phyloP scores from a whole-genome alignment of 805 yeast genomes.

The Grigorovia transvaalensis region DNA sequence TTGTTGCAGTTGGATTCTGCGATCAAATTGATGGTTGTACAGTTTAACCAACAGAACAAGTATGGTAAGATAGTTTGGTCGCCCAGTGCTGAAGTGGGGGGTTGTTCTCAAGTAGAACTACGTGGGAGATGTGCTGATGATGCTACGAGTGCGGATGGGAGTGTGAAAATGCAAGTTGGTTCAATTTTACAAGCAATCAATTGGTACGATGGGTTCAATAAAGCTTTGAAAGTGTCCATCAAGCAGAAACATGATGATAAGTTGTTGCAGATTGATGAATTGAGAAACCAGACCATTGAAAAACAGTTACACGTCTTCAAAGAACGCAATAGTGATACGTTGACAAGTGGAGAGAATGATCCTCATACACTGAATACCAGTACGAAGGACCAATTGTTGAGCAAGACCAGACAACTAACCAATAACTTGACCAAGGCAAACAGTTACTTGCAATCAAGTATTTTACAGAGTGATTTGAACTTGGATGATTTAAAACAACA shows the following conservation, averaged over 20 bases:
- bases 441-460: constrained; percentile 25
- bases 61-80: constrained; percentile 11
- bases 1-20: constrained; percentile 7
- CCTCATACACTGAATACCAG: constrained; percentile 2
- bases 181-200: constrained; percentile 8
- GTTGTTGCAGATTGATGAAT: constrained; percentile 8
- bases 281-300: constrained; percentile 14
- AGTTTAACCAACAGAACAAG: constrained; percentile 10
- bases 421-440: constrained; percentile 25
- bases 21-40: constrained; percentile 8
- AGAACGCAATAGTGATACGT: neutral
- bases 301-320: neutral
- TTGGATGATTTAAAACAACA: constrained; percentile 27
- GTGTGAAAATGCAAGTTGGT: constrained; percentile 3
- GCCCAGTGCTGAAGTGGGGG: constrained; percentile 3
- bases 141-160: neutral
- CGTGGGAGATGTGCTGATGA: constrained; percentile 2
- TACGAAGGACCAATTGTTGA: constrained; percentile 20
- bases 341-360: neutral
- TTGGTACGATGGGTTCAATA: constrained; percentile 17
- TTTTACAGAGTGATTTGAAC: constrained; percentile 28
- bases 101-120: constrained; percentile 7
- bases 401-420: constrained; percentile 22
- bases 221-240: constrained; percentile 1
- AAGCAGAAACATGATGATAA: constrained; percentile 3